These are phyloP conservation scores for Monosporozyma servazzii DNA, from an alignment of 805 yeast genomes.

Conservation along the genomic window DNA sequence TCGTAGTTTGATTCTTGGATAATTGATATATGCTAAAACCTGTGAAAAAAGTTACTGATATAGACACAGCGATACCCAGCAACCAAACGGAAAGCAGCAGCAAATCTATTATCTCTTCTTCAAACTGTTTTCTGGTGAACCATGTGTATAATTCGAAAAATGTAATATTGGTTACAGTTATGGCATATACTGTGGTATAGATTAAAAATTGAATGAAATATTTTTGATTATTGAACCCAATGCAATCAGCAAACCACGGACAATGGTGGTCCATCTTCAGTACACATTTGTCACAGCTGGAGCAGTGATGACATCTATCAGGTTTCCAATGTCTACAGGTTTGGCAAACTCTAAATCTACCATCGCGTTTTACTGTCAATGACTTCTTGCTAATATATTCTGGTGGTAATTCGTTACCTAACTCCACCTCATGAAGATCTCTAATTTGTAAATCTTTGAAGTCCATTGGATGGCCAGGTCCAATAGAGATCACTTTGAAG, in stretches of 20 bases:
- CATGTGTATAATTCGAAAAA: conserved; percentile 39
- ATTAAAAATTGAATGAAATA: conserved; percentile 65
- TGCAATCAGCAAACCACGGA: conserved; percentile 89
- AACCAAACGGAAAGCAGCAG: conserved; percentile 54
- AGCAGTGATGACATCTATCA: conserved; percentile 81
- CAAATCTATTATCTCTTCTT: conserved; percentile 40
- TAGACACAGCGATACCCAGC: conserved; percentile 40
- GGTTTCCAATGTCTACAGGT: conserved; percentile 75
- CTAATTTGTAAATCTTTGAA: conserved; percentile 35
- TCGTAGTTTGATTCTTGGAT: conserved; percentile 62
- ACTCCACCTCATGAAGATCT: conserved; percentile 22
- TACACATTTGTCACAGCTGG: conserved; percentile 58
- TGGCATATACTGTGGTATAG: conserved; percentile 43
- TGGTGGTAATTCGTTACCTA: conserved; percentile 34
- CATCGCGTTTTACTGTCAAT: conserved; percentile 43
- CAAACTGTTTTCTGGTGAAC: conserved; percentile 35
- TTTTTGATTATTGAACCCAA: conserved; percentile 77
- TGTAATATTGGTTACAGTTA: conserved; percentile 34
- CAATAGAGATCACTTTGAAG: conserved; percentile 40
- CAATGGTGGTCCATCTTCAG: conserved; percentile 89
- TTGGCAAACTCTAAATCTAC: conserved; percentile 58
- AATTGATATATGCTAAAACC: conserved; percentile 52
- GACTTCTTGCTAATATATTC: conserved; percentile 33
- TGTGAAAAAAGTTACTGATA: conserved; percentile 51
- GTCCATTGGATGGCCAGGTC: conserved; percentile 62